Conservation (phyloP, 2,329 filamentous ascomycete genomes). For the Fusarium brevicatenulatum region DNA sequence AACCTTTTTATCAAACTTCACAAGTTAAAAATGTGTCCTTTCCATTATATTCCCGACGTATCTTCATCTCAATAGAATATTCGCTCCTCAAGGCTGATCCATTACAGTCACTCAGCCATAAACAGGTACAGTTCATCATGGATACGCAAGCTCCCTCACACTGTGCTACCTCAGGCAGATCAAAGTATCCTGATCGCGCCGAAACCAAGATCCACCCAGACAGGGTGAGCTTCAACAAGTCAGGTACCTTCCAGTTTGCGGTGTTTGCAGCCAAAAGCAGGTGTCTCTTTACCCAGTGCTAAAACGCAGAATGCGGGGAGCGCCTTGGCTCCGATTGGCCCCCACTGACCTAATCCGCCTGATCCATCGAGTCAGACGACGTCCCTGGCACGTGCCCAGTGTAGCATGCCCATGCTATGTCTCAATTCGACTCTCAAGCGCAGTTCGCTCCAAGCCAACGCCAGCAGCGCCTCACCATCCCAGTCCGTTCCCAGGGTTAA, state of each 20-base stretch:
- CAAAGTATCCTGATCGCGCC: constrained; percentile 31
- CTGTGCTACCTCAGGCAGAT: constrained; percentile 14
- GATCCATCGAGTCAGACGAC: constrained; percentile 48
- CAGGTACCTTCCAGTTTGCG: constrained; percentile 37
- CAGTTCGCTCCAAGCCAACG: constrained; percentile 27
- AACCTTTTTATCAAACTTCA: neutral
- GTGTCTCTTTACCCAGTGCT: constrained; percentile 34
- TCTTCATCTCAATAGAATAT: neutral
- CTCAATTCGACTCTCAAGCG: constrained; percentile 30
- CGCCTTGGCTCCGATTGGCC: constrained; percentile 42
- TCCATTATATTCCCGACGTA: neutral
- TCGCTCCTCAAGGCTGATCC: constrained; percentile 8
- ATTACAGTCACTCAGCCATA: constrained; percentile 20
- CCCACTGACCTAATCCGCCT: constrained; percentile 42
- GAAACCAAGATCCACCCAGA: constrained; percentile 11
- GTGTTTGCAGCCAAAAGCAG: constrained; percentile 21
- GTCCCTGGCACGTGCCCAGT: constrained; percentile 45
- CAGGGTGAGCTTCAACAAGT: constrained; percentile 36
- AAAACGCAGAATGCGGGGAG: constrained; percentile 44
- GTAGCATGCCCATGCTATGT: constrained; percentile 36
- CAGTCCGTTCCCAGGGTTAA: constrained; percentile 29
- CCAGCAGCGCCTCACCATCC: constrained; percentile 33
- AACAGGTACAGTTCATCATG: constrained; percentile 35
- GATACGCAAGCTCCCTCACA: constrained; percentile 10
- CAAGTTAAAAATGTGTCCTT: neutral